Evolutionary conservation across 2,329 filamentous ascomycete species (phyloP), one percentile per base, ranked within the genome.

Genomic region (Exophiala xenobiotica): DNA sequence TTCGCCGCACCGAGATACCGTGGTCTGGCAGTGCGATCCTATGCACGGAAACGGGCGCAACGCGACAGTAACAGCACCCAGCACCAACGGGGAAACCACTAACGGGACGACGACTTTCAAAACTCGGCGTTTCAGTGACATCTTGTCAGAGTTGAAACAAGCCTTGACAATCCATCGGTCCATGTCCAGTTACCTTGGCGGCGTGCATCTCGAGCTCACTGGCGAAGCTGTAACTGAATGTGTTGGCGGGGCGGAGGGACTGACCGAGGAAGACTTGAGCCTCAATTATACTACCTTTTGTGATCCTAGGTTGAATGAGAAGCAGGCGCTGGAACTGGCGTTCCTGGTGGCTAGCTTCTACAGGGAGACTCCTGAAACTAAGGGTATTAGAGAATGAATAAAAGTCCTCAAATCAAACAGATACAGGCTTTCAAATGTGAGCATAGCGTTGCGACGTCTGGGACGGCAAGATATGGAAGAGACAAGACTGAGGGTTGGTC

Each of bases 11-110:
- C 39, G 52, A 27, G 58, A 54, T 48, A 64, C 78, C 18, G 90
- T 95, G 3, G 89, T 96, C 62, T 97, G 92, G 92, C 93, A 97
- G 74, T 97, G 92, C 73, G 93, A 99, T 71, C 93, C 93, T 18
- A 99, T 99, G 93, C 93, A 99, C 72, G 93, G 93, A 23, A 86
- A 86, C 67, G 84, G 81, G 1, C 76, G 78, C 41, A 76, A 77
- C 41, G 60, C 58, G 18, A 60, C 54, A 0, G 56, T 61, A 16
- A 46, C 46, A 2, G 27, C 53, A 6, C 46, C 52, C 7, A 87
- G 87, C 71, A 22, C 29, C 12, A 22, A 29, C 12, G 43, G 46
- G 20, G 27, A 33, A 6, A 35, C 40, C 18, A 86, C 83, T 29
- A 74, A 78, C 37, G 79, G 81, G 16, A 55, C 56, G 3, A 92